phyloP scores from a whole-genome alignment of 2,329 filamentous ascomycete genomes.

The Ramularia collo-cygni region DNA sequence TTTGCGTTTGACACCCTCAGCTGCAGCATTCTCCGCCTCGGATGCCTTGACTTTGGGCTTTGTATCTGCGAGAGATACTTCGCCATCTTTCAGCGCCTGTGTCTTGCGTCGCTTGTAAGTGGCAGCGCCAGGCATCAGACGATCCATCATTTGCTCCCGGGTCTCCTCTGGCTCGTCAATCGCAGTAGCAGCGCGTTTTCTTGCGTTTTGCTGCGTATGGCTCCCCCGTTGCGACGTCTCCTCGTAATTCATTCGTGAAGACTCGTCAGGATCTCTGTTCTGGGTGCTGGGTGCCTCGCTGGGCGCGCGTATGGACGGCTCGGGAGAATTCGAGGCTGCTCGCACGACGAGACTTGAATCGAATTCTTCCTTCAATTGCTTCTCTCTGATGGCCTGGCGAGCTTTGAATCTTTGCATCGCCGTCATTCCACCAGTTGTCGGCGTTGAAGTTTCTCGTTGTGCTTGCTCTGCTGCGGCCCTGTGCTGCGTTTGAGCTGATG shows the following conservation, averaged over 20 bases:
- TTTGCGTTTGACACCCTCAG: constrained; percentile 31
- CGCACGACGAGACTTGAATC: constrained; percentile 28
- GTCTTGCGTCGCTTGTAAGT: constrained; percentile 72
- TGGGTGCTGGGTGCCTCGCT: constrained; percentile 18
- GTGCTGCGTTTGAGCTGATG: neutral
- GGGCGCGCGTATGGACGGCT: constrained; percentile 11
- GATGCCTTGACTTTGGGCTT: constrained; percentile 13
- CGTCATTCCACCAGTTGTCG: neutral
- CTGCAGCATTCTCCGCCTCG: constrained; percentile 5
- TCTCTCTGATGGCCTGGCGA: constrained; percentile 30
- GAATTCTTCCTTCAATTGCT: constrained; percentile 53
- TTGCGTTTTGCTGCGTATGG: constrained; percentile 14
- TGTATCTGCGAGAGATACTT: constrained; percentile 22
- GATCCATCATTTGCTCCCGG: constrained; percentile 54
- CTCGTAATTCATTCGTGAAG: constrained; percentile 14
- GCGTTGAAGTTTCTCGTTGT: constrained; percentile 1
- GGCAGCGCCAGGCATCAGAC: constrained; percentile 68
- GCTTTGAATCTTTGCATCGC: neutral
- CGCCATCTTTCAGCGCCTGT: constrained; percentile 44
- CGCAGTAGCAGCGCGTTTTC: constrained; percentile 25
- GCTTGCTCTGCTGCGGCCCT: neutral
- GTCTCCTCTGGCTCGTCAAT: constrained; percentile 16
- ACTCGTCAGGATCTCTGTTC: neutral
- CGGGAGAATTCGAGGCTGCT: constrained; percentile 16
- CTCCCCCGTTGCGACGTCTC: constrained; percentile 7